Evolutionary conservation across 306 rosid species (phyloP).

Genomic region (Fagus sylvatica): DNA sequence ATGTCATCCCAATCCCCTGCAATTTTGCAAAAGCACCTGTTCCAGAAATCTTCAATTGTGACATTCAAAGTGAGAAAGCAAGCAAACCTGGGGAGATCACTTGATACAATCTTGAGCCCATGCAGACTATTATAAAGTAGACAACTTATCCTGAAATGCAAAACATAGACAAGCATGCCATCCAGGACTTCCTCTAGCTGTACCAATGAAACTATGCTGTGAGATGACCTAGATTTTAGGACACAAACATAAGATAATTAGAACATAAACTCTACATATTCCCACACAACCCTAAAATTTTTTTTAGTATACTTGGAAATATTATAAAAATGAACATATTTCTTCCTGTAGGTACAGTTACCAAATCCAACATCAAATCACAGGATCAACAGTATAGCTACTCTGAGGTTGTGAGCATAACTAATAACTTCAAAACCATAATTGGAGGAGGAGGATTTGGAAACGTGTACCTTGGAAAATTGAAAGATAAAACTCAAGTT

Average conservation of each 20-base stretch:
- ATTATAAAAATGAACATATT: neutral
- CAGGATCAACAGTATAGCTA: slow-evolving; percentile 27
- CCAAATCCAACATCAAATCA: neutral
- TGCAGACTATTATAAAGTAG: too few relatives aligned
- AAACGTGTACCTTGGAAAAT: slow-evolving; percentile 33
- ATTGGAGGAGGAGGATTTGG: slow-evolving; percentile 59
- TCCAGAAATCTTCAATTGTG: neutral
- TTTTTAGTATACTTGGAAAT: neutral
- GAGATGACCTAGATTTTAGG: neutral
- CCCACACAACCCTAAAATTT: neutral
- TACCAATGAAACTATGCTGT: neutral
- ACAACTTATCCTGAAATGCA: neutral
- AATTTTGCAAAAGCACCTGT: too few relatives aligned
- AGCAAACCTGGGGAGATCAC: neutral
- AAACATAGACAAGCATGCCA: too few relatives aligned
- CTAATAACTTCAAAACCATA: slow-evolving; percentile 33
- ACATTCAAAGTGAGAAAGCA: neutral
- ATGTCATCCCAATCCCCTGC: too few relatives aligned
- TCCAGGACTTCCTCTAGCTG: too few relatives aligned
- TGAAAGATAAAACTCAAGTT: slow-evolving; percentile 14
- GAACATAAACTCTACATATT: neutral
- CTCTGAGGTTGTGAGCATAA: slow-evolving; percentile 29
- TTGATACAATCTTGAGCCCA: too few relatives aligned
- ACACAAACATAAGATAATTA: neutral
- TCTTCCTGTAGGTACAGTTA: neutral